Evolutionary conservation across 2,329 filamentous ascomycete species (phyloP), one percentile per base, ranked within the genome.

Genomic region (Colletotrichum liriopes): DNA sequence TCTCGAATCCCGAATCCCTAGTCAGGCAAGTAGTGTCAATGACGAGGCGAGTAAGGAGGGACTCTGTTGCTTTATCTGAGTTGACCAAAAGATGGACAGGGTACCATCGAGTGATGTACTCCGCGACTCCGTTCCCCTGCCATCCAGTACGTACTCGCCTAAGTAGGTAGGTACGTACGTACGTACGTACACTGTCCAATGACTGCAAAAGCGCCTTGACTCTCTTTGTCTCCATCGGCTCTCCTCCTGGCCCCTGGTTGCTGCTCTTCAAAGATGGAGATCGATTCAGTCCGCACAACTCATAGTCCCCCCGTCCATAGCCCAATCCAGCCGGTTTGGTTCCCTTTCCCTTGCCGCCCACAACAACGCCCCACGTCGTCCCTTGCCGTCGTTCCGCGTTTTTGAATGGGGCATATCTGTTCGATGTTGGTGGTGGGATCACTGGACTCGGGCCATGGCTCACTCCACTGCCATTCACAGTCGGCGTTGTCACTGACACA

Each of bases 371-470:
- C 64, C 64, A 23, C 2, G 23, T 67, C n/a, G 39, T 67, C 41
- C 59, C 49, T 37, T 71, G 68, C 68, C 68, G 68, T 41, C 68
- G 49, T 67, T 61, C 68, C 68, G 64, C 56, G 43, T 37, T 51
- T 43, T 16, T 51, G 58, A 45, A 62, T 62, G 32, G 63, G 64
- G 64, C 67, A 41, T 32, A 26, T 26, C 35, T 67, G 62, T 61
- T 61, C 37, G 67, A 54, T 54, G 29, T 20, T 54, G 65, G 68
- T 43, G 41, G 18, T 58, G 39, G 49, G 5, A 51, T 51, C 47
- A 26, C n/a, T 49, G 47, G 23, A 59, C 51, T 58, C 41, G 59
- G 65, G 45, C 35, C 29, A 63, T 61, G 45, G 32, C 55, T 49
- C 20, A 23, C 41, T 23, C 39, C 43, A 58, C 55, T 62, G 41